phyloP scores from a whole-genome alignment of 192 early-diverging fungal genomes.

The Gonapodya prolifera region DNA sequence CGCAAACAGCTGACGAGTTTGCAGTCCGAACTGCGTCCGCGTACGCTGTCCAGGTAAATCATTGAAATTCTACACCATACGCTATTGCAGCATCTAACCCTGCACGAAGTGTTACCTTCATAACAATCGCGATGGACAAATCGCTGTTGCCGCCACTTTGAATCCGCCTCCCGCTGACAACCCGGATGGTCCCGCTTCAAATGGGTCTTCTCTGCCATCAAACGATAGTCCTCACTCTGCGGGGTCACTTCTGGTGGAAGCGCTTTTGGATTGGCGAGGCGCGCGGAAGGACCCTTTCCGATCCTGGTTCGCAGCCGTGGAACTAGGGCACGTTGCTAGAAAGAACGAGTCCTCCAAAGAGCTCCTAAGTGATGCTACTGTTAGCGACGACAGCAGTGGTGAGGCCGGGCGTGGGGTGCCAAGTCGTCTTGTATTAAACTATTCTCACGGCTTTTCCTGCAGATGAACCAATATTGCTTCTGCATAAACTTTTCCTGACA shows the following conservation, averaged over 20 bases:
- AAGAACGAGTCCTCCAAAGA: conserved; percentile 66
- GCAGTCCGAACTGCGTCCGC: conserved; percentile 68
- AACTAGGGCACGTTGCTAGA: conserved; percentile 66
- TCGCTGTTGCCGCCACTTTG: conserved; percentile 75
- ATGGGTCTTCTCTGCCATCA: conserved; percentile 4
- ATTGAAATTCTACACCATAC: background rate
- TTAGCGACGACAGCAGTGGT: conserved; percentile 64
- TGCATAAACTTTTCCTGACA: conserved; percentile 73
- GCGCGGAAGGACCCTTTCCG: conserved; percentile 61
- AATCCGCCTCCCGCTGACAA: conserved; percentile 65
- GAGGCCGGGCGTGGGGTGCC: conserved; percentile 3
- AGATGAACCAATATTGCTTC: conserved; percentile 71
- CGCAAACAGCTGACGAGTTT: conserved; percentile 38
- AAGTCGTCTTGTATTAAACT: background rate
- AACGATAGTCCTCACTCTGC: conserved; percentile 64
- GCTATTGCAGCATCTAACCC: too few species aligned
- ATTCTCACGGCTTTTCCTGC: conserved; percentile 10
- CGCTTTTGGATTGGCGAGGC: conserved; percentile 62
- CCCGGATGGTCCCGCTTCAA: conserved; percentile 22
- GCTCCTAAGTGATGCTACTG: conserved; percentile 54
- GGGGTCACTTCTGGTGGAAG: conserved; percentile 73
- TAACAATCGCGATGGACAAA: conserved; percentile 76
- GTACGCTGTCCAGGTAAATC: conserved; percentile 54
- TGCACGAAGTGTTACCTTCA: conserved; percentile 46
- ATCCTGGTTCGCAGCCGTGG: conserved; percentile 75